Base-by-base conservation (phyloP, 1,139 yeast species). In the Blastobotrys malaysiensis region DNA sequence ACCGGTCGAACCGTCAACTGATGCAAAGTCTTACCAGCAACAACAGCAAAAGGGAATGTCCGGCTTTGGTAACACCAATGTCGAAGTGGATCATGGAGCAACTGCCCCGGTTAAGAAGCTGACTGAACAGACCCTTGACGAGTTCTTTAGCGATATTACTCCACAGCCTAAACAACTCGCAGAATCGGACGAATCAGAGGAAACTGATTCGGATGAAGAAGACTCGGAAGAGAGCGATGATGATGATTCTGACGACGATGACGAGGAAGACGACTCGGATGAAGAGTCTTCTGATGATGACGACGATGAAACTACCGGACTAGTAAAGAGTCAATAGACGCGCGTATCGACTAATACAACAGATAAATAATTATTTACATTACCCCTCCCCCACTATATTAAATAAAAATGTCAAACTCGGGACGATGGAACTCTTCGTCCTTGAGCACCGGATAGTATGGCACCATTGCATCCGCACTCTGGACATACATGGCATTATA, bases 401-500 rank as follows among this genome's bases (percentile, higher is more conserved):
- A 73, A 21, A 73, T 61, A 74, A 75, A 71, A 6, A 73, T 67
- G 57, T 78, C 80, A 51, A 79, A 66, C 53, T 79, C 77, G 46
- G 71, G 63, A 3, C 69, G 63, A 45, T 60, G 63, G 53, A 65
- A 67, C 45, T 62, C 60, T 3, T 59, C 62, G 13, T 66, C 71
- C 7, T 69, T 71, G 20, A 84, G 62, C 26, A 73, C 69, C 0
- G 99, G 99, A 66, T 86, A 91, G 63, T 78, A 83, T 0, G 97
- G 97, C 0, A 90, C 91, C 68, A 93, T 70, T 0, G 91, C 75
- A 65, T 89, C 96, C 45, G 83, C 76, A 58, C 81, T 80, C 63
- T 84, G 90, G 14, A 88, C 80, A 65, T 91, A 91, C 20, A 91
- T 82, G 53, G 76, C 72, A 63, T 93, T 91, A 73, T 81, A 91